phyloP scores from a whole-genome alignment of 2,329 filamentous ascomycete genomes.

The Juglanconis sp. region DNA sequence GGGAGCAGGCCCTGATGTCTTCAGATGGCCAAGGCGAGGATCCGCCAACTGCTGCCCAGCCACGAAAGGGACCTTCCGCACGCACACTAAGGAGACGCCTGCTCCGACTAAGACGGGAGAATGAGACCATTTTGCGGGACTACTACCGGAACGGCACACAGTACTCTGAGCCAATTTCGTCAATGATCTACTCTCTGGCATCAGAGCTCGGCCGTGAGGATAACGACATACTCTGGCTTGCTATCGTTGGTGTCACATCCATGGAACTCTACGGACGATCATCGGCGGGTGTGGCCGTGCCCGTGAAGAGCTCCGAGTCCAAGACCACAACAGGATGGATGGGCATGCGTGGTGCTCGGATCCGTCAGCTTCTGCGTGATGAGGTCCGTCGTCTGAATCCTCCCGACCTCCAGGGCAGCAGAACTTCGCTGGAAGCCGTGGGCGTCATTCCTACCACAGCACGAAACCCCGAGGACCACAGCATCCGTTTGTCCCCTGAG shows the following conservation, averaged over 20 bases:
- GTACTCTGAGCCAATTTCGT: slow-evolving; percentile 92
- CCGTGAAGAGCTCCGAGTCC: slow-evolving; percentile 52
- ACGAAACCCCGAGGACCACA: slow-evolving; percentile 82
- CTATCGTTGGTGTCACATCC: slow-evolving; percentile 92
- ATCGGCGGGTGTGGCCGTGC: slow-evolving; percentile 70
- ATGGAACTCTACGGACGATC: slow-evolving; percentile 88
- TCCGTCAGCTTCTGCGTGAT: slow-evolving; percentile 82
- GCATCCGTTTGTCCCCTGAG: slow-evolving; percentile 89
- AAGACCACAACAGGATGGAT: slow-evolving; percentile 69
- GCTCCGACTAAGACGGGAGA: slow-evolving; percentile 69
- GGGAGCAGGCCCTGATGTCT: slow-evolving; percentile 42
- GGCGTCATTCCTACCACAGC: slow-evolving; percentile 90
- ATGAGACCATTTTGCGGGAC: slow-evolving; percentile 70
- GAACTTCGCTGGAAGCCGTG: slow-evolving; percentile 60
- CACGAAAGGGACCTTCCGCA: slow-evolving; percentile 63
- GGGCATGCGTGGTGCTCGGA: slow-evolving; percentile 75
- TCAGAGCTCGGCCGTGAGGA: slow-evolving; percentile 95
- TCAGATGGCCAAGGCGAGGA: slow-evolving; percentile 47
- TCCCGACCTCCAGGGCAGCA: slow-evolving; percentile 54
- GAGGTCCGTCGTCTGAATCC: slow-evolving; percentile 94
- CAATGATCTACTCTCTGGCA: slow-evolving; percentile 89
- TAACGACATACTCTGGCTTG: slow-evolving; percentile 91
- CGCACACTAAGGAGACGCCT: slow-evolving; percentile 70
- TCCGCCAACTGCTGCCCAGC: slow-evolving; percentile 57
- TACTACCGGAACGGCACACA: slow-evolving; percentile 88